phyloP scores from a whole-genome alignment of 345 rosid species.

The Passiflora organensis region DNA sequence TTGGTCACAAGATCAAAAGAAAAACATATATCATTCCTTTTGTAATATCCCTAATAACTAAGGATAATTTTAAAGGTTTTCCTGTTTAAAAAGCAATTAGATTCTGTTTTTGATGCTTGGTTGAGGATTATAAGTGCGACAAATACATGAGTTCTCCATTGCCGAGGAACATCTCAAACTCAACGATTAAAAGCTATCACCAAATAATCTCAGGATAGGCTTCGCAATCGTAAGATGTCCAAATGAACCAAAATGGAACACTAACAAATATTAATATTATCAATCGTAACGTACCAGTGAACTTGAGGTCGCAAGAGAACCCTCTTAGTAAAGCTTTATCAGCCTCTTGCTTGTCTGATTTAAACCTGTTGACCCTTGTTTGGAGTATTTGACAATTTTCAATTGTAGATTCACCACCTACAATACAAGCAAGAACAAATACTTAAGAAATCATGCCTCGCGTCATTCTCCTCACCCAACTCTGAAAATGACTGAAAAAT shows the following conservation, averaged over 20 bases:
- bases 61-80: too few species aligned
- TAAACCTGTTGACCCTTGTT: constrained; percentile 72
- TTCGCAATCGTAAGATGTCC: background rate
- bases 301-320: constrained; percentile 69
- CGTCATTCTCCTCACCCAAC: too few species aligned
- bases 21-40: background rate
- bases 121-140: background rate
- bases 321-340: constrained; percentile 50
- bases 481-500: too few species aligned
- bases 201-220: background rate
- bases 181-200: background rate
- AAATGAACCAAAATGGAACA: background rate
- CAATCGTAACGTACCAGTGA: constrained; percentile 40
- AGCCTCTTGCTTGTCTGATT: constrained; percentile 53
- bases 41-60: too few species aligned
- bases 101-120: background rate
- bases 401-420: constrained; percentile 78
- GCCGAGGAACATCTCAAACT: background rate
- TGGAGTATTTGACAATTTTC: constrained; percentile 93
- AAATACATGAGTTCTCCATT: background rate
- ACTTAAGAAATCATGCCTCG: too few species aligned
- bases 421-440: constrained; percentile 10
- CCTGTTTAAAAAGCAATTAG: too few species aligned
- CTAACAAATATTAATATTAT: too few species aligned
- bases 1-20: background rate